A percentile compares a stretch with the other conserved stretches of the same genome.
These are phyloP conservation scores for Fragaria iinumae DNA, from an alignment of 306 rosid species.

Conservation along the genomic window DNA sequence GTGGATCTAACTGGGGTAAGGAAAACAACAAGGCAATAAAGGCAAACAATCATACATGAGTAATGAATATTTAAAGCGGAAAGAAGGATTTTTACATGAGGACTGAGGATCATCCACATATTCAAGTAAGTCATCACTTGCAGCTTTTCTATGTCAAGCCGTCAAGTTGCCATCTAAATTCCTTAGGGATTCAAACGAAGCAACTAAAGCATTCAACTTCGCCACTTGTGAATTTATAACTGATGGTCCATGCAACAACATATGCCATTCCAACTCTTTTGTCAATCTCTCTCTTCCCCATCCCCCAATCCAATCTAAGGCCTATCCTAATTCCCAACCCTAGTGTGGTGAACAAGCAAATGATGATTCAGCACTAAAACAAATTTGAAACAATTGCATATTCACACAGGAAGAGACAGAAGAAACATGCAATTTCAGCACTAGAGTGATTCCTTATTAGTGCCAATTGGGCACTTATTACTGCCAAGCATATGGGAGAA, in stretches of 20 bases:
- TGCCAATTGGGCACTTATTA: background rate
- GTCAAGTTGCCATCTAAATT: no score
- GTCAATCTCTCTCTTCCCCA: background rate
- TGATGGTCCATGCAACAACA: no score
- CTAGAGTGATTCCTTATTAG: background rate
- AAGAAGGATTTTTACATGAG: background rate
- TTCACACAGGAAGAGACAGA: background rate
- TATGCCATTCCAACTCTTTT: background rate
- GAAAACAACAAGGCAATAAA: background rate
- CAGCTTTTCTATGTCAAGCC: background rate
- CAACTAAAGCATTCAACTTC: no score
- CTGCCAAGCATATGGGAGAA: constrained; percentile 1
- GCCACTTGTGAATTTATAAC: no score
- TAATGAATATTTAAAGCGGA: background rate
- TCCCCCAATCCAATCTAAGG: background rate
- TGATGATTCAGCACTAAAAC: background rate
- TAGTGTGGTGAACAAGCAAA: background rate
- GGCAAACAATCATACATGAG: background rate
- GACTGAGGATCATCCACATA: background rate
- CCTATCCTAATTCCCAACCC: background rate
- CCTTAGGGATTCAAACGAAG: no score
- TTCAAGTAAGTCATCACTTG: background rate
- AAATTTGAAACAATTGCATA: background rate
- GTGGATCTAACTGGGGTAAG: background rate
- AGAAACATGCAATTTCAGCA: background rate